Evolutionary conservation across 1,139 yeast genomes (phyloP).

Genomic region (Lizanozyma gosingica): DNA sequence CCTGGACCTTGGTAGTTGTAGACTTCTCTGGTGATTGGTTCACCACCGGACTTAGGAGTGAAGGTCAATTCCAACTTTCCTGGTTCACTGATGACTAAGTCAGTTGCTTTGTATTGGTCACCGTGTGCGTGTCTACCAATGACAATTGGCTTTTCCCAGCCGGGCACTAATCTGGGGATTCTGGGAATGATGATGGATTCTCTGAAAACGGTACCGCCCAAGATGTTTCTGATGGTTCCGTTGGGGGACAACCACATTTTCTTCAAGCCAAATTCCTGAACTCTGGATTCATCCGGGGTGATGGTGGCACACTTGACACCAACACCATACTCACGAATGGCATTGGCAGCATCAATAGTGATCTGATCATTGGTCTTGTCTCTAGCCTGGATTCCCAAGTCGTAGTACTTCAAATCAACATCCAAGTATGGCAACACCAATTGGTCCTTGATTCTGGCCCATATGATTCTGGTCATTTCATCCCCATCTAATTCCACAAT

Average conservation of each 20-base stretch:
- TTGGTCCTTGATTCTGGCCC: constrained; percentile 66
- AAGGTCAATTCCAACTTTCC: constrained; percentile 61
- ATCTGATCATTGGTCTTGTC: constrained; percentile 67
- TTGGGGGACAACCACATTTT: constrained; percentile 86
- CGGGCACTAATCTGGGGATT: constrained; percentile 67
- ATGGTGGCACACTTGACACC: constrained; percentile 84
- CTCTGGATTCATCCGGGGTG: constrained; percentile 79
- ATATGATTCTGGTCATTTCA: constrained; percentile 80
- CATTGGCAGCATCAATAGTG: constrained; percentile 68
- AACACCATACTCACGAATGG: constrained; percentile 67
- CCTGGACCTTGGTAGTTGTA: constrained; percentile 59
- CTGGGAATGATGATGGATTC: constrained; percentile 74
- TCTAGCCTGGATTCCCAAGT: constrained; percentile 61
- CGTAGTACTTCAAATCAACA: constrained; percentile 67
- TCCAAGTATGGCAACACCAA: constrained; percentile 64
- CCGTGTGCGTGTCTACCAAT: constrained; percentile 86
- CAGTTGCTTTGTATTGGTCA: constrained; percentile 79
- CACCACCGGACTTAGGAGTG: constrained; percentile 55
- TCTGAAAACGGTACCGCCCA: constrained; percentile 79
- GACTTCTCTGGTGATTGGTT: constrained; percentile 40
- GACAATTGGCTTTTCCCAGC: constrained; percentile 76
- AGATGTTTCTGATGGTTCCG: constrained; percentile 74
- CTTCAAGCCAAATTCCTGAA: constrained; percentile 62
- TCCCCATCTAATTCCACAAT: constrained; percentile 81
- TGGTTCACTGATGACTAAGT: constrained; percentile 56